Evolutionary conservation across 2,329 filamentous ascomycete genomes (phyloP), one percentile per base, ranked within the genome.

Genomic region (Westerdykella ornata): DNA sequence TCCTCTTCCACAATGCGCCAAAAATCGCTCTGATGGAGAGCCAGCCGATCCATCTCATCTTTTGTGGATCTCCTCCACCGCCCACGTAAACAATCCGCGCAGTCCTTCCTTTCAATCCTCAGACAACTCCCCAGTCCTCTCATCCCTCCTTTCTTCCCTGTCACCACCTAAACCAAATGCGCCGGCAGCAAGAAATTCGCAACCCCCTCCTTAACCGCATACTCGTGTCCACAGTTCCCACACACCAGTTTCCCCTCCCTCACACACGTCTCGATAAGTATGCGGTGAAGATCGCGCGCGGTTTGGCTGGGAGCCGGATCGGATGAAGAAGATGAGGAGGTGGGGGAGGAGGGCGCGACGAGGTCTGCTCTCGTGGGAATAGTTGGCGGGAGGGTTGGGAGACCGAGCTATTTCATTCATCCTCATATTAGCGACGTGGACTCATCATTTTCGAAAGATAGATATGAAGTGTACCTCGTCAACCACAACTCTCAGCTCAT

Each of bases 121-220:
- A 13, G 26, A 18, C 31, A 26, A 19, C 11, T 29, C 28, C 20
- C 18, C 9, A 16, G 32, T n/a, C 5, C 17, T n/a, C n/a, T 26
- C 26, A 8, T n/a, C 20, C 32, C 22, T 17, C 35, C 16, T 37
- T 36, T 13, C 7, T 4, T 29, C 5, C 35, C n/a, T 17, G 14
- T 29, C 32, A 13, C 19, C 17, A 1, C 29, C 12, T 62, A 78
- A 26, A 89, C 92, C 67, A 98, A 70, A 72, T 98, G 92, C 57
- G 85, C 92, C 11, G 92, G 92, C 53, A 98, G 70, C 62, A 98
- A 70, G 60, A 98, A 98, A 68, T 97, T 97, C 45, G 88, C 88
- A 65, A 97, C 95, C 4, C 92, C 92, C 69, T 98, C 90, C 63
- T 92, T 89, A 48, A 98, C 83, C 44, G 81, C 81, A 68, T 97